Conservation (phyloP, 805 yeast genomes). For the Teunomyces cretensis region DNA sequence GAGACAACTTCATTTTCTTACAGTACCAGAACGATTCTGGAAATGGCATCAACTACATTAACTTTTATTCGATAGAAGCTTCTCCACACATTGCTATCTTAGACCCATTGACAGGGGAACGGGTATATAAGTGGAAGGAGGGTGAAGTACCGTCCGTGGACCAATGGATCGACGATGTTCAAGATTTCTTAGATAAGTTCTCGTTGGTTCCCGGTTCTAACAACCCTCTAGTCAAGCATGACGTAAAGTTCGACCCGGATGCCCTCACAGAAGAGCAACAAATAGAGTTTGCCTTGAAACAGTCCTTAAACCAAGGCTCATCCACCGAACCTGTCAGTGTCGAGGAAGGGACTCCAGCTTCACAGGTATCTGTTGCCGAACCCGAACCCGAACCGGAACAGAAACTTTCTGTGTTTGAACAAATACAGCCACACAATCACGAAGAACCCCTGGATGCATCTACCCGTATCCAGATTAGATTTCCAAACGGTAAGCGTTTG, state of each 20-base stretch:
- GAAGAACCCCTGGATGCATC: conserved; percentile 65
- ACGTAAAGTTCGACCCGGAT: conserved; percentile 59
- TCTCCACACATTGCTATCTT: conserved; percentile 89
- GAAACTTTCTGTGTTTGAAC: conserved; percentile 43
- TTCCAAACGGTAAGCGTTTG: conserved; percentile 81
- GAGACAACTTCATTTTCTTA: conserved; percentile 71
- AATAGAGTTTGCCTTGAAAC: conserved; percentile 68
- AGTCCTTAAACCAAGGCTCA: conserved; percentile 49
- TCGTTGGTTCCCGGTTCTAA: conserved; percentile 61
- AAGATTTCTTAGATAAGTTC: conserved; percentile 64
- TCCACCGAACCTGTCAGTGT: conserved; percentile 16
- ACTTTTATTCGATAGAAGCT: conserved; percentile 67
- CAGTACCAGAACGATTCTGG: conserved; percentile 82
- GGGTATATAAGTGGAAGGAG: conserved; percentile 72
- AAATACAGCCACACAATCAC: conserved; percentile 51
- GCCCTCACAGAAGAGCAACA: conserved; percentile 81
- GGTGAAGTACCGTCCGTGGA: conserved; percentile 57
- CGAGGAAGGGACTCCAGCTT: conserved; percentile 9
- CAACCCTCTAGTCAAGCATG: conserved; percentile 67
- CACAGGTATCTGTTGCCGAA: background rate
- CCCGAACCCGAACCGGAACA: conserved; percentile 2
- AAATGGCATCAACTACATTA: conserved; percentile 67
- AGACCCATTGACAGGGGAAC: conserved; percentile 95
- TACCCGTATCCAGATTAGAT: conserved; percentile 84
- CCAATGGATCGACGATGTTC: conserved; percentile 65